Base-by-base conservation (phyloP, 306 rosid genomes). In the Boehmeria nivea region DNA sequence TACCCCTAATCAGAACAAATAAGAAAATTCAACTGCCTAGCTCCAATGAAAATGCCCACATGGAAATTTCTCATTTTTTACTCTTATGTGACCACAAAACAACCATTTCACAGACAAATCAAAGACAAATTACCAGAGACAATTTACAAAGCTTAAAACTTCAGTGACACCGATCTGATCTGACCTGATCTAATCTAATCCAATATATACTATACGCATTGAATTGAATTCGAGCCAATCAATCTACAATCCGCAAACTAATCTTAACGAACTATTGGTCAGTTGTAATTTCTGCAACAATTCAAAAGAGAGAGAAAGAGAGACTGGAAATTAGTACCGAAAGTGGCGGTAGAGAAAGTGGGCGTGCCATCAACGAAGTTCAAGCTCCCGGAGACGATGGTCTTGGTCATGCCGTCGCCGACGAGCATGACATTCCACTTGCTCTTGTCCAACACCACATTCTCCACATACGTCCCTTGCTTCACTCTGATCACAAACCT, bases 401-500 rank as follows among this genome's bases (percentile, higher is more conserved):
- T 91, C 63, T 73, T 80, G 23, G 28, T 31, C 76, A 57, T 80
- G 3, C 93, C 94, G n/a, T 90, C 98, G 2, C 98, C 98, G 37
- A 37, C 36, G 43, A 91, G 81, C 89, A 87, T 80, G 72, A 91
- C 91, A 69, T 91, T 91, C 98, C 98, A 91, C 12, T 75, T 80
- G 60, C 22, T 54, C 82, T 84, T 87, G 48, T 87, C 91, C 73
- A 90, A 52, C 2, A 70, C 57, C 28, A 91, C 86, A 34, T 87
- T 84, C 78, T 91, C 98, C 4, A 6, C 22, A n/a, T 87, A 91
- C 24, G 6, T 46, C 17, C 98, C 98, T 64, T 74, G 69, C 80
- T 91, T 91, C 64, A 87, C 91, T 17, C 72, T n/a, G 31, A 91
- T 87, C 60, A 80, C 66, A 28, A 63, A 72, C 17, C 87, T 82